Evolutionary conservation across 1,284 basidiomycete species (phyloP).

Genomic region (Ustilago sp.): DNA sequence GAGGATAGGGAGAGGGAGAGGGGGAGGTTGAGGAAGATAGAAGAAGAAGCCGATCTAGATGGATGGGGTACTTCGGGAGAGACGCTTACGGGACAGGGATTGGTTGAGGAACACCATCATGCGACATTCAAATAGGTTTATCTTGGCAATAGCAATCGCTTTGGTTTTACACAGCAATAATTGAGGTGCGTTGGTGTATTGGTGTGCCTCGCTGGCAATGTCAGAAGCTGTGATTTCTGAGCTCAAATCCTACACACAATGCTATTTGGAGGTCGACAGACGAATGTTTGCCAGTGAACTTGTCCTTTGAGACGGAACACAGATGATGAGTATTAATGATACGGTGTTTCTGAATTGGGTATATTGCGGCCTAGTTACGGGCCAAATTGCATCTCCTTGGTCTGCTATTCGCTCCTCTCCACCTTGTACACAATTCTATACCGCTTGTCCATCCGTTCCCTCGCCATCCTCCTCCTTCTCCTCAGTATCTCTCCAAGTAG

Average conservation of each 20-base stretch:
- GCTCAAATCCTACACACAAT: no score
- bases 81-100: slow-evolving; percentile 42
- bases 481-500: slow-evolving; percentile 58
- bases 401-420: not conserved
- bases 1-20: slow-evolving; percentile 35
- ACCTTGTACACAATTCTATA: no score
- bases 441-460: not conserved
- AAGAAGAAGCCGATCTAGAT: slow-evolving; percentile 56
- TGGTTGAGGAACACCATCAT: slow-evolving; percentile 44
- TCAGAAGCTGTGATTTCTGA: no score
- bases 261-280: no score
- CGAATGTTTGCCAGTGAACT: no score
- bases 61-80: slow-evolving; percentile 49
- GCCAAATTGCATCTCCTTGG: not conserved
- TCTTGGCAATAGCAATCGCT: not conserved
- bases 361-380: not conserved
- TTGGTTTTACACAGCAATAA: not conserved
- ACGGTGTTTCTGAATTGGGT: not conserved
- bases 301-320: no score
- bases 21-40: slow-evolving; percentile 34
- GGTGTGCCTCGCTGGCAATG: no score
- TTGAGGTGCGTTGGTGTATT: not conserved
- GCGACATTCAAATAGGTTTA: not conserved
- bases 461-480: slow-evolving; percentile 6
- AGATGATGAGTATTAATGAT: no score